phyloP scores from a whole-genome alignment of 2,329 filamentous ascomycete species.

The Fusarium fujikuroi region DNA sequence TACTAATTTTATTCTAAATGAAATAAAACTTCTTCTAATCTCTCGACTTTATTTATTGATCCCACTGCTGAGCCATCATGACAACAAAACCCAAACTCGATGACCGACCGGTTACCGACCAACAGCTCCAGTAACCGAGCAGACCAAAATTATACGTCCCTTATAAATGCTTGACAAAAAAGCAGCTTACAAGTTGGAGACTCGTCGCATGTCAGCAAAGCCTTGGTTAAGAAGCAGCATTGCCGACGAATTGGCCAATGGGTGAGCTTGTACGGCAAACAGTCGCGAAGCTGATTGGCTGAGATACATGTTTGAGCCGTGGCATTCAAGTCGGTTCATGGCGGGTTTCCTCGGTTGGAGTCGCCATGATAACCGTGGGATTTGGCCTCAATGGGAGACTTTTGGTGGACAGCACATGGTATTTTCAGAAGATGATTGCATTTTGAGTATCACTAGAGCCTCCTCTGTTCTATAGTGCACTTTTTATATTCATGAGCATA shows the following conservation, averaged over 20 bases:
- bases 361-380: slow-evolving; percentile 22
- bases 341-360: slow-evolving; percentile 51
- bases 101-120: slow-evolving; percentile 37
- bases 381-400: background rate
- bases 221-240: slow-evolving; percentile 45
- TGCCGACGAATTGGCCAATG: slow-evolving; percentile 48
- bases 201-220: slow-evolving; percentile 22
- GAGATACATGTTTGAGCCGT: slow-evolving; percentile 15
- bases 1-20: rapidly evolving
- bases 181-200: background rate
- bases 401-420: too few species aligned
- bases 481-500: too few species aligned
- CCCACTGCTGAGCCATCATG: background rate
- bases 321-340: slow-evolving; percentile 36
- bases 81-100: slow-evolving; percentile 11
- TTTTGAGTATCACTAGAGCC: background rate
- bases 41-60: background rate
- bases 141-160: background rate
- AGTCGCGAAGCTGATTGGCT: slow-evolving; percentile 22
- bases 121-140: slow-evolving; percentile 23
- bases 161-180: slow-evolving; percentile 18
- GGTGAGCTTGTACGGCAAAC: slow-evolving; percentile 27
- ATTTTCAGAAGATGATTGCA: background rate
- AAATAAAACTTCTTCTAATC: background rate
- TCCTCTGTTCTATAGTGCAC: too few species aligned